phyloP scores from a whole-genome alignment of 352 stramenopile species.

The Pythium guiyangense region DNA sequence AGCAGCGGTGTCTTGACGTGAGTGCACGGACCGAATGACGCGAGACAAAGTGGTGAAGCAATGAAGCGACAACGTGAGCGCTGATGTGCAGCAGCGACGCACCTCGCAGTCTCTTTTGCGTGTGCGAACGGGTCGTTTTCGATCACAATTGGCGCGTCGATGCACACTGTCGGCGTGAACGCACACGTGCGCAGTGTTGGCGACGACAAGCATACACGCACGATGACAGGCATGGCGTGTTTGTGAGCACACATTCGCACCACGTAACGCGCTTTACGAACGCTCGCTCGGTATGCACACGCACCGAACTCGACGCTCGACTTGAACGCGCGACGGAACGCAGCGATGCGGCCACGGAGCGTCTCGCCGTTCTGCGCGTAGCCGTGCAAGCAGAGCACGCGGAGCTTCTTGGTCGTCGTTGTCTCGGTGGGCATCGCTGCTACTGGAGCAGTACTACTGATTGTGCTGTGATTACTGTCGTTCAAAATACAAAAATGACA shows the following conservation, averaged over 20 bases:
- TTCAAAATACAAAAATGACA: too few relatives aligned
- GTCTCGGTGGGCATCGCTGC: too few relatives aligned
- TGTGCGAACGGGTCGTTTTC: conserved; percentile 57
- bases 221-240: background rate
- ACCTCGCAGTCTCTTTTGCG: conserved; percentile 19
- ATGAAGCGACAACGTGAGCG: too few relatives aligned
- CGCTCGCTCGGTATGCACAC: conserved; percentile 5
- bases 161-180: conserved; percentile 39
- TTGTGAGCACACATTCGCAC: too few relatives aligned
- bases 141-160: conserved; percentile 72
- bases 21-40: background rate
- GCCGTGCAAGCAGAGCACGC: conserved; percentile 82
- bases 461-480: too few relatives aligned
- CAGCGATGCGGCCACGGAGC: conserved; percentile 66
- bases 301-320: conserved; percentile 78
- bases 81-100: background rate
- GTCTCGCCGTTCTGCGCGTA: conserved; percentile 78
- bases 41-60: background rate
- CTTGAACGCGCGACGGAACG: conserved; percentile 69
- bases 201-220: too few relatives aligned
- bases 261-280: background rate
- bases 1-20: background rate
- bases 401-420: too few relatives aligned
- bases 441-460: too few relatives aligned
- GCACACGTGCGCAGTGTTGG: background rate